Evolutionary conservation across 768 basidiomycete genomes (phyloP).

Genomic region (Trametes punicea): DNA sequence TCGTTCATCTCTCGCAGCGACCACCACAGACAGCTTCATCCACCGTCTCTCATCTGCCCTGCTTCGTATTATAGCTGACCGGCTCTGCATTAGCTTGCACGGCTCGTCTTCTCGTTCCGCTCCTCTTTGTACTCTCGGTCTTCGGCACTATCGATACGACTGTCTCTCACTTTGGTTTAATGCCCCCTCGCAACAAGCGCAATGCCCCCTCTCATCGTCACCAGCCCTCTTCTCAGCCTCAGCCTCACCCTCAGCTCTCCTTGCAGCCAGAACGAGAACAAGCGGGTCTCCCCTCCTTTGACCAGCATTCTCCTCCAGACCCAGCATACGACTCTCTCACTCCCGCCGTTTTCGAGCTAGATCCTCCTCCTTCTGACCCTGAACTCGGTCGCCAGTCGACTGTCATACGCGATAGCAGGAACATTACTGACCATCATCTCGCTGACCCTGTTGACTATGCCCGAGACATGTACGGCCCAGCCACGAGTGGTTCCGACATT

Average conservation of each 20-base stretch:
- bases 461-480: conserved; percentile 3
- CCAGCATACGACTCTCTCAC: background rate
- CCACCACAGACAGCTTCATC: background rate
- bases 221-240: background rate
- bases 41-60: background rate
- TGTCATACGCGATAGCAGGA: background rate
- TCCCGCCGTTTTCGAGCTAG: conserved; percentile 11
- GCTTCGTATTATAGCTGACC: background rate
- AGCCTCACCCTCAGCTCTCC: conserved; percentile 10
- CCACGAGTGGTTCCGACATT: conserved; percentile 13
- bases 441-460: background rate
- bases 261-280: background rate
- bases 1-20: background rate
- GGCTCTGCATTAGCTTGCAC: conserved; percentile 16
- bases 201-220: conserved; percentile 23
- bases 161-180: conserved; percentile 21
- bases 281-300: background rate
- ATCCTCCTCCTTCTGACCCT: conserved; percentile 16
- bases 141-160: background rate
- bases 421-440: background rate
- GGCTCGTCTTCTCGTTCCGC: background rate
- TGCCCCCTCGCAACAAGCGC: conserved; percentile 28
- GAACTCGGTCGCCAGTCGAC: conserved; percentile 14
- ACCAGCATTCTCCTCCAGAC: background rate
- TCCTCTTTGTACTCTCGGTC: background rate